Evolutionary conservation across 2,329 filamentous ascomycete species (phyloP).

Genomic region (Pestalotiopsis sp.): DNA sequence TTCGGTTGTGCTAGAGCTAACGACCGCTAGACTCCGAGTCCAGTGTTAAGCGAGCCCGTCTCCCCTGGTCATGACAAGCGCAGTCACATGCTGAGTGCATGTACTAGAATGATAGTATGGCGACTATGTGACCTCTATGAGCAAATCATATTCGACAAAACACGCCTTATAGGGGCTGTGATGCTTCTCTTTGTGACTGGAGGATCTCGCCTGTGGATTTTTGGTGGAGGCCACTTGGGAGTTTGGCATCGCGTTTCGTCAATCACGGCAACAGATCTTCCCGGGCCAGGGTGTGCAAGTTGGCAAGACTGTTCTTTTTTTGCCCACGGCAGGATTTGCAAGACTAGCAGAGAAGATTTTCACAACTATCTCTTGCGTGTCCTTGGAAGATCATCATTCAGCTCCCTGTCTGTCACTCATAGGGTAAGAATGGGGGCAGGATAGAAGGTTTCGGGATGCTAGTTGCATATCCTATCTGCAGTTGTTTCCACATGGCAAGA

Average conservation of each 20-base stretch:
- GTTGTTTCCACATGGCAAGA: background rate
- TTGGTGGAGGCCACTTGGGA: background rate
- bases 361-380: background rate
- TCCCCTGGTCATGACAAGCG: background rate
- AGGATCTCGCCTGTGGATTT: background rate
- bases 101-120: background rate
- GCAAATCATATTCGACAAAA: background rate
- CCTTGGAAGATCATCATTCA: background rate
- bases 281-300: slow-evolving; percentile 2
- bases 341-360: background rate
- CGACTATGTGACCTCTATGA: background rate
- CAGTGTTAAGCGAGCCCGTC: background rate
- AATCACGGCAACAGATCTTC: slow-evolving; percentile 10
- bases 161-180: background rate
- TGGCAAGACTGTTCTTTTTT: background rate
- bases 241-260: slow-evolving; percentile 14
- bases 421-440: background rate
- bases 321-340: background rate
- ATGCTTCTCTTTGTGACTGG: background rate
- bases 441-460: background rate
- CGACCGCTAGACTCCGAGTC: background rate
- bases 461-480: background rate
- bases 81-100: background rate
- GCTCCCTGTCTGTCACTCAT: background rate
- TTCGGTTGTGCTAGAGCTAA: background rate